Base-by-base conservation (phyloP, 495 filamentous ascomycete genomes). In the Talaromyces proteolyticus region DNA sequence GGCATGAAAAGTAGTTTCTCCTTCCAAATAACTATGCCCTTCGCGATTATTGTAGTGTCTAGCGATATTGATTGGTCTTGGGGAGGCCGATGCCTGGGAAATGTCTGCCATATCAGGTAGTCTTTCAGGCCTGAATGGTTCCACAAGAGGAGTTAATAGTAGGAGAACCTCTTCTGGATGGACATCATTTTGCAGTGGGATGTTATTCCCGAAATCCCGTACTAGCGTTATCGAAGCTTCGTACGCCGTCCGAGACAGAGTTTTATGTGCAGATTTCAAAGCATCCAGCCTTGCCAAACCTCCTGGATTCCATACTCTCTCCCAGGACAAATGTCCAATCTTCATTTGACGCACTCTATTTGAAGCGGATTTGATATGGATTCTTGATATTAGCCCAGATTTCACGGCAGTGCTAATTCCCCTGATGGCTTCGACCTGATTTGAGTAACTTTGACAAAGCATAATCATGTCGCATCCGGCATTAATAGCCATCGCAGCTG, bases 361-460 rank as follows among this genome's bases (percentile, higher is more conserved):
- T 12, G 45, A 24, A 20, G 45, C 45, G 16, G 26, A 24, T 18
- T 22, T 24, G n/a, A 47, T n/a, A 18, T 22, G 34, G 16, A 21
- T 26, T 16, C 21, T 20, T 3, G 45, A 47, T 18, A 47, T 19
- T 6, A 47, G 16, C 6, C 45, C 45, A 2, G 45, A 47, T 38
- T 39, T 26, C 1, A 47, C 36, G n/a, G 45, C 45, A 6, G 29
- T 38, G 6, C 37, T 34, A 38, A 47, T 47, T n/a, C 45, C 45
- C 34, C 37, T 25, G 21, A 47, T 47, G 21, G 45, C 45, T 37
- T 47, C 45, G 16, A 47, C 14, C 12, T 47, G 45, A 17, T 47
- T 47, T 25, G 45, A 47, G 37, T 47, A 26, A 22, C 45, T 47
- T 18, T 47, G 45, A 34, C 45, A 47, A n/a, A 47, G 17, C 45